These are phyloP conservation scores for Chlamydomonas sphaeroides DNA, from an alignment of 139 green algal species.

Conservation along the genomic window DNA sequence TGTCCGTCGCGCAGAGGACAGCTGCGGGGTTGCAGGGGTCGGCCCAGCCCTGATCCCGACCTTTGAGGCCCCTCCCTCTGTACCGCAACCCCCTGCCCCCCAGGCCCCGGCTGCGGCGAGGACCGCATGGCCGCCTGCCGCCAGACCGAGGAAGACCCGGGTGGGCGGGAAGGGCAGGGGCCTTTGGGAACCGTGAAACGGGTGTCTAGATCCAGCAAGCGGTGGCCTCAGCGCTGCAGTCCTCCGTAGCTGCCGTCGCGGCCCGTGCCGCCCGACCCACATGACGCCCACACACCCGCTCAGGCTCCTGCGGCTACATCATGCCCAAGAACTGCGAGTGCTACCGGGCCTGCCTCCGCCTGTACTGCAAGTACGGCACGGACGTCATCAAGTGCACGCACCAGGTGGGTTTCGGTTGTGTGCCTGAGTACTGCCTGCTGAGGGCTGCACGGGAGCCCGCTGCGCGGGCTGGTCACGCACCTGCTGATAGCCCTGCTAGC, in stretches of 20 bases:
- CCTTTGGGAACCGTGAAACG: not conserved
- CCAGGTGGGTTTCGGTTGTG: not conserved
- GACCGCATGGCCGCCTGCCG: slow-evolving; percentile 7
- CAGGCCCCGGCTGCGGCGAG: not conserved
- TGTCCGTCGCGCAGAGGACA: too few species aligned
- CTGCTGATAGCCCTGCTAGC: too few species aligned
- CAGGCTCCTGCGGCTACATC: not conserved
- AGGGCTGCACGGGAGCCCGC: too few species aligned
- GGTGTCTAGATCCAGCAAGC: not conserved
- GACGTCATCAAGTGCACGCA: not conserved
- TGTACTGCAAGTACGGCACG: not conserved
- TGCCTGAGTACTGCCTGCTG: too few species aligned
- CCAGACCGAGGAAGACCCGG: slow-evolving; percentile 10
- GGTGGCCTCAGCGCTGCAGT: not conserved
- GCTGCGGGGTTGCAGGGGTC: too few species aligned
- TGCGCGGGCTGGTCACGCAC: too few species aligned
- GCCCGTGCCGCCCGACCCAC: not conserved
- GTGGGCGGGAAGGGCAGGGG: not conserved
- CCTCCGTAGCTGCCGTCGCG: too few species aligned
- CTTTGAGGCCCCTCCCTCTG: too few species aligned
- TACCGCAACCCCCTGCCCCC: too few species aligned
- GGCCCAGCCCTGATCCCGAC: too few species aligned
- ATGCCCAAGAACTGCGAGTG: not conserved
- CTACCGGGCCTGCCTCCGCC: not conserved
- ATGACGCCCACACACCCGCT: not conserved